Conservation (phyloP, 352 stramenopile genomes). For the Sclerospora graminicola region DNA sequence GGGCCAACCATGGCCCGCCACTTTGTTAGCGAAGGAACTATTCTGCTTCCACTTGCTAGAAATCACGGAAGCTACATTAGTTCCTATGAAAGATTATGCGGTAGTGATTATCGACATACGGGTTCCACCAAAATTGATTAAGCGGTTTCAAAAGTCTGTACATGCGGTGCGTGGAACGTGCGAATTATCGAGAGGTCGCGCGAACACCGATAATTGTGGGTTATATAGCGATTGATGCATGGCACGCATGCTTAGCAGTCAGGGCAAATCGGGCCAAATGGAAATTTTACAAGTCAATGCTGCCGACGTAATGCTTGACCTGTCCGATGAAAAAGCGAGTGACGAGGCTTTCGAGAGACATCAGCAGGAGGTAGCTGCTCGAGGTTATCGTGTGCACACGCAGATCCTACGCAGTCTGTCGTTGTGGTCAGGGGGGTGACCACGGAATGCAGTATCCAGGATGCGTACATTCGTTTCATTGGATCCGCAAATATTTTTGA, state of each 20-base stretch:
- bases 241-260: constrained; percentile 17
- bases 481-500: constrained; percentile 78
- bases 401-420: too few species aligned
- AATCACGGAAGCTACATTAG: constrained; percentile 59
- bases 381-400: too few species aligned
- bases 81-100: too few species aligned
- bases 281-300: constrained; percentile 15
- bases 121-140: constrained; percentile 29
- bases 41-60: constrained; percentile 72
- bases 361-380: too few species aligned
- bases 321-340: too few species aligned
- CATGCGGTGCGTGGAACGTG: too few species aligned
- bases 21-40: too few species aligned
- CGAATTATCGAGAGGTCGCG: constrained; percentile 11
- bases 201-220: constrained; percentile 24
- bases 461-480: constrained; percentile 86
- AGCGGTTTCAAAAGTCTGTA: constrained; percentile 55
- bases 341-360: too few species aligned
- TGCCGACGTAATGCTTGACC: constrained; percentile 9
- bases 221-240: constrained; percentile 36
- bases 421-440: constrained; percentile 69
- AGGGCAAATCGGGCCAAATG: constrained; percentile 15
- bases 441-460: constrained; percentile 85
- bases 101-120: constrained; percentile 25
- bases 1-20: too few species aligned